A percentile compares a stretch with the other conserved stretches of the same genome.
phyloP scores from a whole-genome alignment of 2,329 filamentous ascomycete species.

The Fusarium xyrophilum region DNA sequence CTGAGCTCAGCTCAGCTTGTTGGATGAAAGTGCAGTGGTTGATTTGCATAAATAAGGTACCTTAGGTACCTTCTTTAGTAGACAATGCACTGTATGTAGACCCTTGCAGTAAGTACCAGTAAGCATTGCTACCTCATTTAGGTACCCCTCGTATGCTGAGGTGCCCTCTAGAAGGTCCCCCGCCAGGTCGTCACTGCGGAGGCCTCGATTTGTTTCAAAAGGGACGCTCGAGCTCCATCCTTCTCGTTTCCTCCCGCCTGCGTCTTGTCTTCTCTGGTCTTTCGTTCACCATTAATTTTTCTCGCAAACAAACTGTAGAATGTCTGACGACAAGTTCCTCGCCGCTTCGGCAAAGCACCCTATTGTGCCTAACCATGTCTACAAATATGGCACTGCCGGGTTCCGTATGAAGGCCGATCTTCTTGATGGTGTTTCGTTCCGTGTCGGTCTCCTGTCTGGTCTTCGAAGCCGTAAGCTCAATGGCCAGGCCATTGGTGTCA shows the following conservation, averaged over 20 bases:
- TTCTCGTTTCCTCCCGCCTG: conserved; percentile 27
- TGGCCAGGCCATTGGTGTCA: conserved; percentile 91
- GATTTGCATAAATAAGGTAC: background rate
- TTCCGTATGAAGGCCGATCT: conserved; percentile 77
- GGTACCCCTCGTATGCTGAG: conserved; percentile 16
- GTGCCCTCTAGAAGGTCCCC: conserved; percentile 13
- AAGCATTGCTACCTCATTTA: conserved; percentile 7
- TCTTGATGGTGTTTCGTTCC: conserved; percentile 90
- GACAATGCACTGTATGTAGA: background rate
- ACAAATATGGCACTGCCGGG: conserved; percentile 72
- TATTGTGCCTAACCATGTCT: conserved; percentile 61
- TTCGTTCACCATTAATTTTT: conserved; percentile 5
- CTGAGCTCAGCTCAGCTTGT: background rate
- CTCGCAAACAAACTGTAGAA: conserved; percentile 41
- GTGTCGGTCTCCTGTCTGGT: conserved; percentile 86
- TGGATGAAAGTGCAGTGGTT: conserved; percentile 4
- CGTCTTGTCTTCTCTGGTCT: conserved; percentile 6
- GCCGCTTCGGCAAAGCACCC: conserved; percentile 68
- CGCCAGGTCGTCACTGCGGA: conserved; percentile 28
- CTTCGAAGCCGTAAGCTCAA: conserved; percentile 89
- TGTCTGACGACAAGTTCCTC: conserved; percentile 62
- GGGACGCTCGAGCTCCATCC: conserved; percentile 31
- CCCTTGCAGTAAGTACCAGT: conserved; percentile 13
- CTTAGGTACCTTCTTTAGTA: background rate
- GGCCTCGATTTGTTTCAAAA: conserved; percentile 37